Evolutionary conservation across 2,329 filamentous ascomycete species (phyloP), one percentile per base, ranked within the genome.

Genomic region (Polychaeton citri): DNA sequence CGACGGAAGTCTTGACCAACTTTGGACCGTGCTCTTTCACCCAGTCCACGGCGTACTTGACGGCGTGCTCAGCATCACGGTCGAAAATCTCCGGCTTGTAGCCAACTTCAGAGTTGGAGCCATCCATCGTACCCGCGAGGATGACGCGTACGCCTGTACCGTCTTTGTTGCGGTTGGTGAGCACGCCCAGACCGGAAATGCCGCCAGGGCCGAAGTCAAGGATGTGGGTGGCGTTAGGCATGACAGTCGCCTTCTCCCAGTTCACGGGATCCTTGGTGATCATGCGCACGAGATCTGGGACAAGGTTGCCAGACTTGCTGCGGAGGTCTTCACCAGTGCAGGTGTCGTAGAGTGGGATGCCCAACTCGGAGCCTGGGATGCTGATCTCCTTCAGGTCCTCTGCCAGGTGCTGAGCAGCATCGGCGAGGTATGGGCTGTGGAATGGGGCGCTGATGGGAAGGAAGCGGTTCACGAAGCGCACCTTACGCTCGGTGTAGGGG

Each of bases 101-200:
- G 37, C 90, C 90, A 43, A 98, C 81, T 60, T 96, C 90, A 20
- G 73, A 70, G 40, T 92, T 81, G 15, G 86, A 86, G 35, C 88
- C 88, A 51, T 88, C 83, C 51, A 98, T 81, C n/a, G 85, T 74
- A 44, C 92, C 90, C 30, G 86, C 90, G 39, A 98, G 72, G 46
- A 98, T 94, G 46, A 98, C 87, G 42, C 88, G 85, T 21, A 98
- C 90, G 52, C 90, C 90, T 39, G 86, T 96, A 44, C 90, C 90
- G 60, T 98, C 92, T 69, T 98, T 98, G 72, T 96, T 98, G 51
- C 90, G 84, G 70, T 93, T 96, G 39, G 90, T 98, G 44, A 98
- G 69, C 32, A 93, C 83, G 54, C 90, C 92, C 16, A 98, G 78
- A 45, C 92, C 92, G 17, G 90, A 98, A 45, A 96, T 90, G 43